A percentile compares a stretch with the other conserved stretches of the same genome.
These are phyloP conservation scores for Flueggea neowawraea DNA, from an alignment of 441 rosid species.

Conservation along the genomic window DNA sequence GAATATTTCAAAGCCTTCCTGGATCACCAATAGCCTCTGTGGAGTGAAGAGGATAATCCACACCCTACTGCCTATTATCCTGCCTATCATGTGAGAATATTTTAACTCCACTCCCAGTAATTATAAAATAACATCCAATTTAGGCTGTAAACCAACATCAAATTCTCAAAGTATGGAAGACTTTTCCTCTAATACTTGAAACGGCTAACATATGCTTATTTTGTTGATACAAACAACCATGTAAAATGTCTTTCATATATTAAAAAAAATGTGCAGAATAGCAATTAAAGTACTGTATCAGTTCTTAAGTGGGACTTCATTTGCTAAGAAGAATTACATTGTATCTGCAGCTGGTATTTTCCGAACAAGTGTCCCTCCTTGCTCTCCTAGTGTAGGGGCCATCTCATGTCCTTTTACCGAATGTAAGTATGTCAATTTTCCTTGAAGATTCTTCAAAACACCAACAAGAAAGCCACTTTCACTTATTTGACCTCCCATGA, in stretches of 20 bases:
- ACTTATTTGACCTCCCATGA: slow-evolving; percentile 20
- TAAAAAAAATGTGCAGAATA: background rate
- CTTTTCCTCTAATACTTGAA: no score
- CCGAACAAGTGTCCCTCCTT: slow-evolving; percentile 80
- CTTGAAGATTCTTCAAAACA: slow-evolving; percentile 64
- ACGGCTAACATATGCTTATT: no score
- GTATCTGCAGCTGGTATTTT: slow-evolving; percentile 66
- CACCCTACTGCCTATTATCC: background rate
- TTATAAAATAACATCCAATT: no score
- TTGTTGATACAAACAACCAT: no score
- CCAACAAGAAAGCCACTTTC: slow-evolving; percentile 37
- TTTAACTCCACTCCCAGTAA: no score
- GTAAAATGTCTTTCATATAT: background rate
- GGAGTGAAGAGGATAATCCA: background rate
- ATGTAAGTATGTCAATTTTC: slow-evolving; percentile 73
- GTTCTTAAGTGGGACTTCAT: background rate
- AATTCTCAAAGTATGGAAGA: no score
- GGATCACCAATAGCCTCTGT: no score
- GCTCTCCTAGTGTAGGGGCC: slow-evolving; percentile 55
- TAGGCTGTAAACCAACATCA: no score
- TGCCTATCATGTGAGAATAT: background rate
- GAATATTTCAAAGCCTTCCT: no score
- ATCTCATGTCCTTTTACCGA: slow-evolving; percentile 69
- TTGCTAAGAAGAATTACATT: slow-evolving; percentile 35
- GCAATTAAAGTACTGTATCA: no score